Conservation (phyloP, 768 basidiomycete species). For the Paxillus rubicundulus region DNA sequence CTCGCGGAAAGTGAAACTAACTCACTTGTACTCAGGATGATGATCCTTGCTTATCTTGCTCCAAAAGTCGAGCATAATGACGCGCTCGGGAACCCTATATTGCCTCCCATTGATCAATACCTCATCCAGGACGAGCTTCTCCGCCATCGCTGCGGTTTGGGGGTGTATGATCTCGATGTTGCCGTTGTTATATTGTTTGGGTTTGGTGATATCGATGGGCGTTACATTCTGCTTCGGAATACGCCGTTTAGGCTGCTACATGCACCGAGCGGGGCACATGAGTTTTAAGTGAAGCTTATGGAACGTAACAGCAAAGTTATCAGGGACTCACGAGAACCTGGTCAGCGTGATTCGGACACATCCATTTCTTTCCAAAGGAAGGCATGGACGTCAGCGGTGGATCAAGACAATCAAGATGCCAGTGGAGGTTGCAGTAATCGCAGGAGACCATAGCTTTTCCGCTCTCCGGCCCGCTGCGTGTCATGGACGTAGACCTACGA, state of each 20-base stretch:
- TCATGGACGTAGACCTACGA: conserved; percentile 44
- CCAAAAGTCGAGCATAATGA: conserved; percentile 96
- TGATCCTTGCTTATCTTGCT: conserved; percentile 60
- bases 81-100: conserved; percentile 89
- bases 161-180: conserved; percentile 84
- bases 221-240: conserved; percentile 67
- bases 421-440: conserved; percentile 91
- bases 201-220: conserved; percentile 73
- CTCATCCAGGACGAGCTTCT: conserved; percentile 69
- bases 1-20: conserved; percentile 5
- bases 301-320: neutral
- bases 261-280: conserved; percentile 9
- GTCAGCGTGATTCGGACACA: conserved; percentile 98
- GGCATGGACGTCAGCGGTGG: conserved; percentile 89
- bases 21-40: conserved; percentile 42
- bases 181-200: conserved; percentile 82
- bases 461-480: conserved; percentile 45
- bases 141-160: conserved; percentile 45
- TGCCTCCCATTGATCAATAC: conserved; percentile 84
- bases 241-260: conserved; percentile 74
- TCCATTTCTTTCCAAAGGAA: conserved; percentile 89
- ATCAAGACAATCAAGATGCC: conserved; percentile 95
- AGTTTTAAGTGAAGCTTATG: neutral
- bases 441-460: conserved; percentile 86
- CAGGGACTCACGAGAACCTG: conserved; percentile 64